phyloP scores from a whole-genome alignment of 805 yeast genomes.

The Hanseniaspora jakobsenii region DNA sequence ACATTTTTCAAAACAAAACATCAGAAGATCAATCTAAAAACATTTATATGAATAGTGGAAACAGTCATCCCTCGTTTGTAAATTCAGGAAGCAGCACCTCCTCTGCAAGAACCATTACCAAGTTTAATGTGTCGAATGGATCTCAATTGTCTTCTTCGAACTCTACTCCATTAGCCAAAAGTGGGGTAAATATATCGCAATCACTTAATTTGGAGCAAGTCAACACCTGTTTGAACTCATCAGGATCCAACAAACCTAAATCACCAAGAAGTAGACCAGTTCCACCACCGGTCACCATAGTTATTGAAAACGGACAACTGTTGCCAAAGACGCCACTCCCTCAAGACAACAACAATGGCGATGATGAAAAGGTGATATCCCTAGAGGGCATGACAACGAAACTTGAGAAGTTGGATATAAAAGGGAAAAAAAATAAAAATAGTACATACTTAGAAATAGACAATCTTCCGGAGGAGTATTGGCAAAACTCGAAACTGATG shows the following conservation, averaged over 20 bases:
- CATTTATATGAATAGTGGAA: background rate
- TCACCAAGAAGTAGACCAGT: slow-evolving; percentile 16
- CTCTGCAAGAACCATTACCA: slow-evolving; percentile 8
- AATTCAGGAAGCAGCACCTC: slow-evolving; percentile 6
- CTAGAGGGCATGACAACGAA: slow-evolving; percentile 7
- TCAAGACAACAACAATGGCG: slow-evolving; percentile 10
- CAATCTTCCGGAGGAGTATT: slow-evolving; percentile 57
- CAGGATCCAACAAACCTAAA: background rate
- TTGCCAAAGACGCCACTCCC: slow-evolving; percentile 9
- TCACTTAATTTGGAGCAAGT: too few species aligned
- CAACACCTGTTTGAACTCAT: too few species aligned
- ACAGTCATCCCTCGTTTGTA: background rate
- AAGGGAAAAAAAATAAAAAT: background rate
- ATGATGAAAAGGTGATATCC: slow-evolving; percentile 9
- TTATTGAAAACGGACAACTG: slow-evolving; percentile 5
- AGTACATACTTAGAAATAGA: slow-evolving; percentile 31
- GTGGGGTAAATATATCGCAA: too few species aligned
- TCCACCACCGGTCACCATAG: slow-evolving; percentile 14
- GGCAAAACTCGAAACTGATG: slow-evolving; percentile 49
- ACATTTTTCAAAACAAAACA: too few species aligned
- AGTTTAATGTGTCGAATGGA: slow-evolving; percentile 1
- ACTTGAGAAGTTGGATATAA: slow-evolving; percentile 9
- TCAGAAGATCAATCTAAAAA: too few species aligned
- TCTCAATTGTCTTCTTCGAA: background rate
- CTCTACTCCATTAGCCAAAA: too few species aligned